Evolutionary conservation across 257 asterid species (phyloP), one percentile per base, ranked within the genome.

Genomic region (Rauvolfia tetraphylla): DNA sequence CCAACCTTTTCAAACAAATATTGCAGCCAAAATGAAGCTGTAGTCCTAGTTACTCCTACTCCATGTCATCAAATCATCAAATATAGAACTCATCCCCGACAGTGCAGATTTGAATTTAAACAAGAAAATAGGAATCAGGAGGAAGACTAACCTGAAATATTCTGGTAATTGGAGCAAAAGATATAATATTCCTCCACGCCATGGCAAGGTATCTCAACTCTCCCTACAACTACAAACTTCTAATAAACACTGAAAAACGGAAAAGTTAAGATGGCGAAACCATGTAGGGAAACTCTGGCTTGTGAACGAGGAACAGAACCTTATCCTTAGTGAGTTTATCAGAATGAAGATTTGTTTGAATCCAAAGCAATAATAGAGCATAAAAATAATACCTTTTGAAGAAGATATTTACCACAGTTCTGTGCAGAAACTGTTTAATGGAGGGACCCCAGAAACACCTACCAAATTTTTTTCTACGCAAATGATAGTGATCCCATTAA

Each of bases 131-230:
- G 1, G 27, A n/a, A 39, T 7, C n/a, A 39, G 15, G 56, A 17
- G n/a, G 44, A 49, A 27, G 14, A 78, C 90, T 57, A 80, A 92
- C 97, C 97, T 84, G 96, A 81, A 90, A 86, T 78, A 90, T 82
- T 74, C 84, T 83, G 80, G 85, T 67, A 75, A 90, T 83, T 61
- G 87, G 88, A 70, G 85, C 86, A 82, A 83, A 76, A 14, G 86
- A 77, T 68, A 87, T 62, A 81, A 78, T 65, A 72, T 81, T 81
- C 80, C 79, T 86, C 95, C 89, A 81, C 75, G 86, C 88, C 96
- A 90, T 86, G 73, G 72, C 36, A 53, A 79, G 33, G 61, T 20
- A 44, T 54, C 44, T 67, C 18, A 68, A 57, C 17, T 9, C 39
- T 20, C 68, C 31, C 33, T 51, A 46, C 18, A 38, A 27, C 23